Conservation (phyloP, 495 filamentous ascomycete species). For the Podospora didyma region DNA sequence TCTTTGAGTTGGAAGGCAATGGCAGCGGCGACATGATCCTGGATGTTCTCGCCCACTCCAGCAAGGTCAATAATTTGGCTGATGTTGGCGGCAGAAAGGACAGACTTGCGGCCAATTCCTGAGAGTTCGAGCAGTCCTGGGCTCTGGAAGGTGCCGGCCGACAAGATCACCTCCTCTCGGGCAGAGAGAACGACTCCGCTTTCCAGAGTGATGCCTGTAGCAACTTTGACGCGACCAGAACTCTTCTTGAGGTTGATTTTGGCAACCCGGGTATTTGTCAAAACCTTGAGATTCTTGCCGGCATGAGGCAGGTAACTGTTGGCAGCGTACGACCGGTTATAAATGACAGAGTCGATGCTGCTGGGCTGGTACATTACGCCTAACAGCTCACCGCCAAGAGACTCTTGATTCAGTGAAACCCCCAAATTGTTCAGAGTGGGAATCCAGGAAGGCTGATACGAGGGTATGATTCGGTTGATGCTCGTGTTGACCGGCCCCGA, state of each 20-base stretch:
- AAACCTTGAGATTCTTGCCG: constrained; percentile 18
- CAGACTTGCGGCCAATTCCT: constrained; percentile 41
- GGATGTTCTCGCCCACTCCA: constrained; percentile 49
- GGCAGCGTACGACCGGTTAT: constrained; percentile 37
- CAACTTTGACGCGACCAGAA: constrained; percentile 6
- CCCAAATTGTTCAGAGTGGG: constrained; percentile 29
- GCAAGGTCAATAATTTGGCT: constrained; percentile 37
- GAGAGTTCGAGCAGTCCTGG: constrained; percentile 55
- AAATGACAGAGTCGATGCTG: constrained; percentile 32
- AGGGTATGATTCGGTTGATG: constrained; percentile 31
- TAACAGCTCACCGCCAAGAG: constrained; percentile 31
- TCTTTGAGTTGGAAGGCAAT: constrained; percentile 22
- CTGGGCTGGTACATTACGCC: constrained; percentile 36
- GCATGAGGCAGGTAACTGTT: constrained; percentile 23
- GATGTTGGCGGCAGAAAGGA: constrained; percentile 38
- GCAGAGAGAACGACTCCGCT: constrained; percentile 32
- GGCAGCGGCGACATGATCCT: constrained; percentile 42
- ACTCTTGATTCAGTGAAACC: constrained; percentile 27
- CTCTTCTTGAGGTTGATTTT: constrained; percentile 20
- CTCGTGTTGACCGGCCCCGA: constrained; percentile 29
- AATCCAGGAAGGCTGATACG: constrained; percentile 23
- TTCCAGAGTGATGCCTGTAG: constrained; percentile 26
- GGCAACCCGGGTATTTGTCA: constrained; percentile 16
- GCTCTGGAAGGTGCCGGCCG: constrained; percentile 48
- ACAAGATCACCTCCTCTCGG: constrained; percentile 50